Conservation (phyloP, 1,284 basidiomycete genomes). For the Tylopilus orsonianus region DNA sequence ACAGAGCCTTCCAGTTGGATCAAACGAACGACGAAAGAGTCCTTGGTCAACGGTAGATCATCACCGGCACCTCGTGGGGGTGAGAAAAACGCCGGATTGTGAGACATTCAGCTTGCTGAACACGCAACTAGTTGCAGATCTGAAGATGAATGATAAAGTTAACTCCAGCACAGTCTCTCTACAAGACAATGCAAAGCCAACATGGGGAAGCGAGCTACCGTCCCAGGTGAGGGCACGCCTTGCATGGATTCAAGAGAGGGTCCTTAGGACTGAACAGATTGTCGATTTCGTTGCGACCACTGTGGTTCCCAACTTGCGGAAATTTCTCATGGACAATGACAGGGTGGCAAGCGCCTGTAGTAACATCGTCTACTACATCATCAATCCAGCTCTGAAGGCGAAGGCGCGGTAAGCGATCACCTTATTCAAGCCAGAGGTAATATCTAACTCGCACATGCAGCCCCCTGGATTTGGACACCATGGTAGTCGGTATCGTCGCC, state of each 20-base stretch:
- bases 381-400: conserved; percentile 78
- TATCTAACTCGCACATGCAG: conserved; percentile 36
- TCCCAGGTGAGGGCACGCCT: conserved; percentile 44
- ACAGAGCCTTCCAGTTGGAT: conserved; percentile 82
- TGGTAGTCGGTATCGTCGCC: conserved; percentile 65
- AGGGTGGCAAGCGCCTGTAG: conserved; percentile 76
- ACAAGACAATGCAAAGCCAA: conserved; percentile 43
- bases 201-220: conserved; percentile 46
- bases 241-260: background rate
- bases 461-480: conserved; percentile 68
- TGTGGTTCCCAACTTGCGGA: conserved; percentile 76
- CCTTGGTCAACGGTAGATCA: conserved; percentile 62
- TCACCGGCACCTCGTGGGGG: conserved; percentile 61
- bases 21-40: conserved; percentile 63
- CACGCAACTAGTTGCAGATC: conserved; percentile 32
- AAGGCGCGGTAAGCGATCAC: conserved; percentile 54
- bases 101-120: background rate
- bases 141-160: conserved; percentile 57
- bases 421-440: background rate
- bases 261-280: conserved; percentile 47
- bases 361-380: conserved; percentile 84
- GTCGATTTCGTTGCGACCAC: conserved; percentile 70
- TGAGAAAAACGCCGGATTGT: conserved; percentile 18
- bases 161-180: conserved; percentile 44
- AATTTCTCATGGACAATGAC: conserved; percentile 84